Evolutionary conservation across 371 early-diverging fungal genomes (phyloP).

Genomic region (Mortierella sp.): DNA sequence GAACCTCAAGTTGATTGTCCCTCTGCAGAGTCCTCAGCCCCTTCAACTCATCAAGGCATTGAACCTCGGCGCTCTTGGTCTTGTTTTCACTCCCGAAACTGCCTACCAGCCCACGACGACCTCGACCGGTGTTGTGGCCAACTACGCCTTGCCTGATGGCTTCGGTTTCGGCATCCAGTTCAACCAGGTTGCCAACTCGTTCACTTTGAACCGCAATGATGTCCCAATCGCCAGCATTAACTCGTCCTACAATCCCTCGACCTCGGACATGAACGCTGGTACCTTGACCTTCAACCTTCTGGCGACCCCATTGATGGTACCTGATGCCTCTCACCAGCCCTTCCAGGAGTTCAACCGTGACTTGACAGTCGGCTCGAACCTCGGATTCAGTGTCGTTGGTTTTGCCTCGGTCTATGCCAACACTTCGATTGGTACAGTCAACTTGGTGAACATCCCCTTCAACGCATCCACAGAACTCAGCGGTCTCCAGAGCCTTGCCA

Average conservation of each 20-base stretch:
- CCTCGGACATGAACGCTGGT: slow-evolving; percentile 60
- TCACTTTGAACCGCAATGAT: slow-evolving; percentile 59
- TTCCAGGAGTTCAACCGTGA: slow-evolving; percentile 63
- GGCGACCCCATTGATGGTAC: slow-evolving; percentile 54
- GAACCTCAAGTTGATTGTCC: slow-evolving; percentile 62
- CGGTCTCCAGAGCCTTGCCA: slow-evolving; percentile 65
- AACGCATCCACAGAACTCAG: slow-evolving; percentile 60
- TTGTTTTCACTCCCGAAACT: slow-evolving; percentile 58
- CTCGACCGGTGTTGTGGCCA: slow-evolving; percentile 63
- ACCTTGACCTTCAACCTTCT: slow-evolving; percentile 61
- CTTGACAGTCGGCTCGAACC: slow-evolving; percentile 56
- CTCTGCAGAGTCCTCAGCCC: slow-evolving; percentile 56
- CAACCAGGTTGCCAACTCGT: slow-evolving; percentile 64
- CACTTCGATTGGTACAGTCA: slow-evolving; percentile 64
- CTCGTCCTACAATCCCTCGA: slow-evolving; percentile 57
- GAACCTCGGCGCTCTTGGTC: slow-evolving; percentile 64
- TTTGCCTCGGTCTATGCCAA: slow-evolving; percentile 58
- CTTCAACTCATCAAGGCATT: slow-evolving; percentile 65
- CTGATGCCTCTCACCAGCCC: slow-evolving; percentile 47
- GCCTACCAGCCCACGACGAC: slow-evolving; percentile 64
- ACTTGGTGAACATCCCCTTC: slow-evolving; percentile 61
- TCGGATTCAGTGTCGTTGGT: slow-evolving; percentile 61
- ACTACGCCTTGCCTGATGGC: slow-evolving; percentile 66
- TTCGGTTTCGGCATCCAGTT: slow-evolving; percentile 62
- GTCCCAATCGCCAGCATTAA: slow-evolving; percentile 59